phyloP scores from a whole-genome alignment of 2,329 filamentous ascomycete genomes.

The Paracoccidioides lutzii region DNA sequence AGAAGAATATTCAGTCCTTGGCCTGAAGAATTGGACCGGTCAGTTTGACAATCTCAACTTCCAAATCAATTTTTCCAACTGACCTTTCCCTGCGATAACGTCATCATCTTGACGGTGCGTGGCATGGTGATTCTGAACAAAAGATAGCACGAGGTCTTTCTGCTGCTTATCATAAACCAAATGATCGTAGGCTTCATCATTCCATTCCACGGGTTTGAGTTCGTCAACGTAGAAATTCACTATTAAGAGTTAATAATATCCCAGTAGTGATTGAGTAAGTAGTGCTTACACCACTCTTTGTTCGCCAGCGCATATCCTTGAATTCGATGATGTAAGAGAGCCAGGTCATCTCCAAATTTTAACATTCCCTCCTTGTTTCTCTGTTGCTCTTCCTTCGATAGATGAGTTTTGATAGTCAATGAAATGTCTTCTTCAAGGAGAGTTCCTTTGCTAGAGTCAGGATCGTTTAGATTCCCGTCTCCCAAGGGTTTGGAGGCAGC shows the following conservation, averaged over 20 bases:
- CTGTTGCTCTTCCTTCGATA: slow-evolving; percentile 17
- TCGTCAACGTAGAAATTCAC: slow-evolving; percentile 20
- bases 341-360: slow-evolving; percentile 25
- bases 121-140: slow-evolving; percentile 27
- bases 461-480: neutral
- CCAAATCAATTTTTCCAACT: slow-evolving; percentile 1
- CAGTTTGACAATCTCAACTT: neutral
- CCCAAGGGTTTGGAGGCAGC: neutral
- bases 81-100: slow-evolving; percentile 24
- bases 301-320: slow-evolving; percentile 37
- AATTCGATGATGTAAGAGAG: slow-evolving; percentile 29
- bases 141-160: slow-evolving; percentile 23
- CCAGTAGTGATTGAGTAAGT: neutral
- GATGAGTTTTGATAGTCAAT: neutral
- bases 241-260: neutral
- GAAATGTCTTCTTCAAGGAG: neutral
- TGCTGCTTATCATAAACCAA: slow-evolving; percentile 37
- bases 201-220: slow-evolving; percentile 33
- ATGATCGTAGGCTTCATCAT: slow-evolving; percentile 34
- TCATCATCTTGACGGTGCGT: slow-evolving; percentile 13
- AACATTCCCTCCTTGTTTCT: slow-evolving; percentile 33
- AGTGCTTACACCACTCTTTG: slow-evolving; percentile 28
- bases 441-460: neutral
- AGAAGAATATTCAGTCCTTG: slow-evolving; percentile 2
- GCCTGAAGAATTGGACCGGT: neutral